These are phyloP conservation scores for Globisporangium nunn DNA, from an alignment of 352 stramenopile genomes.

Conservation along the genomic window DNA sequence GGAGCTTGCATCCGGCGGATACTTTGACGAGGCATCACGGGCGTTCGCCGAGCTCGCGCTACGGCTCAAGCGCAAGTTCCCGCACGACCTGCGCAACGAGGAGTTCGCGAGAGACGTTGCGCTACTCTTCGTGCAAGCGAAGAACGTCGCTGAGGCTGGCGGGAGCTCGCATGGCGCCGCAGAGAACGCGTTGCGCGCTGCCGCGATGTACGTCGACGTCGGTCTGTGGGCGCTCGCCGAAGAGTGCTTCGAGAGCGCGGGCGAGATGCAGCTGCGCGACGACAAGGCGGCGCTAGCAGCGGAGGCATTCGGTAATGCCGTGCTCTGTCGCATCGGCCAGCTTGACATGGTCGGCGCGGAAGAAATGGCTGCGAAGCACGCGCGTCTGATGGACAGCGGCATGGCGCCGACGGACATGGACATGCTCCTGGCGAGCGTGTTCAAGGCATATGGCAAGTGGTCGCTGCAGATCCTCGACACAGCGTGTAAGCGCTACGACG, in stretches of 20 bases:
- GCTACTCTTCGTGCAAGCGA: conserved; percentile 45
- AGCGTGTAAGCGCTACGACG: conserved; percentile 43
- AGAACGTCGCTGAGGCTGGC: conserved; percentile 45
- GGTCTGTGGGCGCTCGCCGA: conserved; percentile 46
- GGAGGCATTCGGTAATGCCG: conserved; percentile 50
- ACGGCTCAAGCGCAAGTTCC: conserved; percentile 56
- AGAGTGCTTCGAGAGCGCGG: conserved; percentile 45
- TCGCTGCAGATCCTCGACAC: conserved; percentile 39
- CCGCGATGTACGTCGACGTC: conserved; percentile 42
- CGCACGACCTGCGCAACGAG: conserved; percentile 31
- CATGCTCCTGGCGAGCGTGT: conserved; percentile 36
- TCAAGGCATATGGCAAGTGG: conserved; percentile 56
- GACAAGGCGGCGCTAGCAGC: conserved; percentile 29
- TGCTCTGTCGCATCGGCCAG: conserved; percentile 51
- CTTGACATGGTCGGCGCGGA: conserved; percentile 51
- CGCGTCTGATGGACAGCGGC: conserved; percentile 21
- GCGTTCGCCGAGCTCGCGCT: conserved; percentile 50
- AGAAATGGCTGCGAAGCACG: conserved; percentile 38
- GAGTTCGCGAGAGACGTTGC: conserved; percentile 30
- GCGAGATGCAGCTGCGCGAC: conserved; percentile 35
- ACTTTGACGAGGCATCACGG: conserved; percentile 63
- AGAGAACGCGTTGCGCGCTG: conserved; percentile 45
- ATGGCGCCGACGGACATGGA: conserved; percentile 43
- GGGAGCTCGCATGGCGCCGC: conserved; percentile 37
- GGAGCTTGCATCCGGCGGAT: conserved; percentile 43